These are phyloP conservation scores for Elsinoe fawcettii DNA, from an alignment of 2,329 filamentous ascomycete genomes.

Conservation along the genomic window DNA sequence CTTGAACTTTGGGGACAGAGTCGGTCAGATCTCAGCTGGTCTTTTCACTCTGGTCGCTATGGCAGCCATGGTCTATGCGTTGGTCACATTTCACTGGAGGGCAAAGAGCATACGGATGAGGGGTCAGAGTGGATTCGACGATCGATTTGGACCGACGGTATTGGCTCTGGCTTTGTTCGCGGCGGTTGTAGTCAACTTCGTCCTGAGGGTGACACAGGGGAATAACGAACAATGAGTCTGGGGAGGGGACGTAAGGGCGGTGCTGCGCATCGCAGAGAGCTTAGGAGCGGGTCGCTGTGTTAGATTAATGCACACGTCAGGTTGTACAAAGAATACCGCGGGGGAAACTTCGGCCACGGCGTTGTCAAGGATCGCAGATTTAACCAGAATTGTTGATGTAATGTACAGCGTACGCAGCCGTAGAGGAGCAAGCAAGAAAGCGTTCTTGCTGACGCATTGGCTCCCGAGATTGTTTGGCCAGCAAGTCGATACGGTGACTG, in stretches of 20 bases:
- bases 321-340: too few species aligned
- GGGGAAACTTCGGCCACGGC: too few species aligned
- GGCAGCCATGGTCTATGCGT: constrained; percentile 88
- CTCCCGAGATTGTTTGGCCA: too few species aligned
- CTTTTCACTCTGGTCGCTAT: constrained; percentile 93
- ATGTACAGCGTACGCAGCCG: not conserved
- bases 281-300: not conserved
- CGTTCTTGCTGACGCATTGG: too few species aligned
- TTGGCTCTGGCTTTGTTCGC: constrained; percentile 77
- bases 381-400: not conserved
- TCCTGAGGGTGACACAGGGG: constrained; percentile 56
- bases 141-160: constrained; percentile 87
- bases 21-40: constrained; percentile 88
- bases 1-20: constrained; percentile 92
- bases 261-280: not conserved
- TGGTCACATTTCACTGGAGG: constrained; percentile 94
- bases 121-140: constrained; percentile 93
- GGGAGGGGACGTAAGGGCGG: not conserved
- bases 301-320: not conserved
- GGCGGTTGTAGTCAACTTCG: constrained; percentile 94
- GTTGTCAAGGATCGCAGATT: too few species aligned
- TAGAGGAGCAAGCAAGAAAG: too few species aligned
- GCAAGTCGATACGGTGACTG: too few species aligned
- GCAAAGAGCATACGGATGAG: constrained; percentile 85
- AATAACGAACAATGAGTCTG: not conserved